phyloP scores from a whole-genome alignment of 331 rosid genomes.

The Malus hybrid region DNA sequence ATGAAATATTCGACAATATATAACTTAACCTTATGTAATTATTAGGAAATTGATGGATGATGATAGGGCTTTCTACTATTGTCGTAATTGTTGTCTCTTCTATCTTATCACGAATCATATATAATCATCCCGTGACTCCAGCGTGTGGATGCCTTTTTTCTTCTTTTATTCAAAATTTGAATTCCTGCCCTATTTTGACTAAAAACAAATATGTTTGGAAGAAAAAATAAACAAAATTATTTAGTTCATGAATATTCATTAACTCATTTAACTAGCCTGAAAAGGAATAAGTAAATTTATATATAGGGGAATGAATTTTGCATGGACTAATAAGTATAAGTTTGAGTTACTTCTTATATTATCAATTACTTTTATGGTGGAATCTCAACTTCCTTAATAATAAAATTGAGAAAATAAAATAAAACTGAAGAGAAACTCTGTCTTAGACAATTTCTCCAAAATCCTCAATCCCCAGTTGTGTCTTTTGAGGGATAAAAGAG shows the following conservation, averaged over 20 bases:
- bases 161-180: background rate
- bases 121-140: constrained; percentile 35
- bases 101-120: constrained; percentile 15
- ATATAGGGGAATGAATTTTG: too few species aligned
- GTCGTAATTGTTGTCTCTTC: constrained; percentile 39
- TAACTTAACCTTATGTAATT: constrained; percentile 25
- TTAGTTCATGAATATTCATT: background rate
- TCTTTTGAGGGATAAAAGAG: background rate
- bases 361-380: too few species aligned
- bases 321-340: too few species aligned
- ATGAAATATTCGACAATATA: background rate
- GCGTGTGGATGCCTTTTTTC: background rate
- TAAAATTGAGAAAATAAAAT: too few species aligned
- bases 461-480: background rate
- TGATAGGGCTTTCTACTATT: constrained; percentile 28
- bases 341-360: too few species aligned
- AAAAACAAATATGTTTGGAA: background rate
- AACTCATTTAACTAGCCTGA: background rate
- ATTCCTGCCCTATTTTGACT: background rate
- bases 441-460: background rate
- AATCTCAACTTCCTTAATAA: too few species aligned
- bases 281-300: background rate
- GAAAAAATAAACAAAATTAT: background rate
- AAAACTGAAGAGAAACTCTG: background rate
- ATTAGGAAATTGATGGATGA: constrained; percentile 18